Evolutionary conservation across 2,329 filamentous ascomycete species (phyloP).

Genomic region (Triangularia verruculosa): DNA sequence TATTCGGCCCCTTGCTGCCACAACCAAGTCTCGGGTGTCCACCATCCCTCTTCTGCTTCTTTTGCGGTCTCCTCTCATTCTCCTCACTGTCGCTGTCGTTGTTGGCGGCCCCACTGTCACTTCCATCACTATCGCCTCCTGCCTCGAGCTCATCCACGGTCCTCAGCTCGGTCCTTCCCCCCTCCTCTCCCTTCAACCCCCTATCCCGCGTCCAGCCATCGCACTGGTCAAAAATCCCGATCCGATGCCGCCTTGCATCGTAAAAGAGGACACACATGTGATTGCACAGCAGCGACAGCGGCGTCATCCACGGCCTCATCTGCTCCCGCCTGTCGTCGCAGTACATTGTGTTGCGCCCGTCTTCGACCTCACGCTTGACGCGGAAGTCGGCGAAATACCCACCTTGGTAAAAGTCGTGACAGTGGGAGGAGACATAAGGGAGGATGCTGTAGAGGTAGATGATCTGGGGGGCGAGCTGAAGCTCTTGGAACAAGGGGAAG

Average conservation of each 20-base stretch:
- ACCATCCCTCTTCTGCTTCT: constrained; percentile 9
- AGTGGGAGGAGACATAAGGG: constrained; percentile 25
- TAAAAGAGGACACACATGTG: constrained; percentile 30
- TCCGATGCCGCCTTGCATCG: constrained; percentile 27
- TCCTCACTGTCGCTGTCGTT: not conserved
- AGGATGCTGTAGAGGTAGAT: constrained; percentile 31
- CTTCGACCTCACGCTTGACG: constrained; percentile 14
- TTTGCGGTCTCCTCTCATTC: constrained; percentile 3
- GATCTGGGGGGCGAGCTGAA: constrained; percentile 22
- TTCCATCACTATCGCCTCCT: not conserved
- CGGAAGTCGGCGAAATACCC: constrained; percentile 26
- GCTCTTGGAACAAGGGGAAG: constrained; percentile 17
- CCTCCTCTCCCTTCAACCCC: not conserved
- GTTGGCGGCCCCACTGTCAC: not conserved
- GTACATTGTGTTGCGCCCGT: constrained; percentile 22
- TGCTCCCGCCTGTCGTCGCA: constrained; percentile 21
- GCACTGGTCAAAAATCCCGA: constrained; percentile 23
- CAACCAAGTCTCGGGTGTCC: not conserved
- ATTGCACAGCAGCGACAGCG: constrained; percentile 16
- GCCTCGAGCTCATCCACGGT: not conserved
- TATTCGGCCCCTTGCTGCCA: not conserved
- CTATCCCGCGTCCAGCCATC: not conserved
- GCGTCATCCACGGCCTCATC: constrained; percentile 33
- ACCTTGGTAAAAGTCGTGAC: constrained; percentile 23
- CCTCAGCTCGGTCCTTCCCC: not conserved